A percentile compares a stretch with the other conserved stretches of the same genome.
phyloP scores from a whole-genome alignment of 257 asterid species.

The Ballota nigra region DNA sequence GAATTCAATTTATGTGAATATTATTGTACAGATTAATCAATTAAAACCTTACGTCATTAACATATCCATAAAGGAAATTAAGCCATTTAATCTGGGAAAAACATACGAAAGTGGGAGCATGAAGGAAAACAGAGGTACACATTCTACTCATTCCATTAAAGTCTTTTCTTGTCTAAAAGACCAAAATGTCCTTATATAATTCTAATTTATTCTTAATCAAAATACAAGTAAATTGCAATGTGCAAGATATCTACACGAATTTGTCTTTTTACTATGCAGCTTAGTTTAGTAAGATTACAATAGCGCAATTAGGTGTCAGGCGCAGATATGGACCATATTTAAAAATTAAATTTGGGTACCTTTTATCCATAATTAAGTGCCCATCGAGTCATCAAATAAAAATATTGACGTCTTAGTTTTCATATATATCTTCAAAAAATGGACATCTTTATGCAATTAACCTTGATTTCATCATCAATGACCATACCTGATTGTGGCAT shows the following conservation, averaged over 20 bases:
- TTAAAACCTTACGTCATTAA: background rate
- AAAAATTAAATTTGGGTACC: conserved; percentile 21
- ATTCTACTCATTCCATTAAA: background rate
- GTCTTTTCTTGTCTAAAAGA: conserved; percentile 17
- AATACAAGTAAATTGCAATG: no score
- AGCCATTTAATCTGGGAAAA: conserved; percentile 10
- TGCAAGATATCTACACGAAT: no score
- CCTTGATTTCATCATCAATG: conserved; percentile 43
- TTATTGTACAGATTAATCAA: background rate
- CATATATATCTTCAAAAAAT: conserved; percentile 6
- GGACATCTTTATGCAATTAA: conserved; percentile 24
- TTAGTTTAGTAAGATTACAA: background rate
- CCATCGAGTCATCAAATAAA: conserved; percentile 45
- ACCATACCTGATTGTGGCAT: conserved; percentile 27
- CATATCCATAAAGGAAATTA: conserved; percentile 13
- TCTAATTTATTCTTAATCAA: no score
- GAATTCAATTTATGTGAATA: background rate
- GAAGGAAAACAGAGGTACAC: background rate
- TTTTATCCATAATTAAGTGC: conserved; percentile 41
- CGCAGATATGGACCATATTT: conserved; percentile 13
- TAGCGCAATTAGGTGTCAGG: conserved; percentile 9
- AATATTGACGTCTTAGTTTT: conserved; percentile 21
- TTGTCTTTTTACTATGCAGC: no score
- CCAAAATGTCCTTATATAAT: background rate
- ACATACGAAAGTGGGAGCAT: conserved; percentile 24